Evolutionary conservation across 2,329 filamentous ascomycete genomes (phyloP).

Genomic region (Xylaria sp.): DNA sequence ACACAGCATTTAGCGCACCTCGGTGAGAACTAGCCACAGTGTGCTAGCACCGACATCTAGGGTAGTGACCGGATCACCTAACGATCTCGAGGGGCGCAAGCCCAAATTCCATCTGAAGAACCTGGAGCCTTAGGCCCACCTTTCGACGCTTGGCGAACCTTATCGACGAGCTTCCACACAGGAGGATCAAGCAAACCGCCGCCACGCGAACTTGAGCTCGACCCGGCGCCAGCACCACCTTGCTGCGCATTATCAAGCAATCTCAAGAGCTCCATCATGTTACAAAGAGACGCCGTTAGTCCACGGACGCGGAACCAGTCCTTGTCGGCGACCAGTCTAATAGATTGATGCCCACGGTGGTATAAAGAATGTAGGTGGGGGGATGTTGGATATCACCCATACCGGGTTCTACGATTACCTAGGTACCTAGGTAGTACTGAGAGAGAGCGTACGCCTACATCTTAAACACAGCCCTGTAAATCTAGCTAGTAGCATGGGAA

Average conservation of each 20-base stretch:
- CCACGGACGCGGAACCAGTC: constrained; percentile 51
- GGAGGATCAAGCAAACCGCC: too few species aligned
- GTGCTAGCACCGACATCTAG: constrained; percentile 21
- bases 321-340: constrained; percentile 49
- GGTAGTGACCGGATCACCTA: neutral
- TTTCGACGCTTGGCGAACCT: neutral
- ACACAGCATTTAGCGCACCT: neutral
- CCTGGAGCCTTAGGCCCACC: constrained; percentile 6
- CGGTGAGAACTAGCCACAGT: constrained; percentile 27
- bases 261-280: constrained; percentile 11
- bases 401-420: too few species aligned
- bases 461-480: neutral
- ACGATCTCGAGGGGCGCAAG: constrained; percentile 17
- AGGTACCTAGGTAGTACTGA: too few species aligned
- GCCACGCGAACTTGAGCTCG: neutral
- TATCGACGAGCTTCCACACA: constrained; percentile 12
- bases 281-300: constrained; percentile 29
- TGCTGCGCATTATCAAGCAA: neutral
- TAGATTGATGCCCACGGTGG: neutral
- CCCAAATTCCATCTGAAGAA: constrained; percentile 15
- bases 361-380: neutral
- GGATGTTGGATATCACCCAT: too few species aligned
- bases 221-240: neutral
- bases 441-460: too few species aligned
- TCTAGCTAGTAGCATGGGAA: too few species aligned